A percentile compares a stretch with the other conserved stretches of the same genome.
These are phyloP conservation scores for Papilionanthe hybrid DNA, from an alignment of 116 monocot genomes.

Conservation along the genomic window DNA sequence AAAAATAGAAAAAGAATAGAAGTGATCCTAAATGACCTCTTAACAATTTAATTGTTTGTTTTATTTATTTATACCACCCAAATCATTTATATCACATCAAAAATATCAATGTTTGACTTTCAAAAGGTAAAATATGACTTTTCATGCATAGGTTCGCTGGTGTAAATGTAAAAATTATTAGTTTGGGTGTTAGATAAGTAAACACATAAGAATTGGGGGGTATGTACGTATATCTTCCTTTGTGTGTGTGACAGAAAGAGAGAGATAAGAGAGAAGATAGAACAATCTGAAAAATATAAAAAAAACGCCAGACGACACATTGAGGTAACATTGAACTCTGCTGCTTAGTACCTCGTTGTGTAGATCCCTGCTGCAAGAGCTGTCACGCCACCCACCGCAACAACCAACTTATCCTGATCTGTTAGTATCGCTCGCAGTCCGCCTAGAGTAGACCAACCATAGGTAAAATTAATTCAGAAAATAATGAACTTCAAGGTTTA, in stretches of 20 bases:
- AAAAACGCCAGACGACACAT: neutral
- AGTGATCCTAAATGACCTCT: too few species aligned
- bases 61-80: too few species aligned
- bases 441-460: conserved; percentile 28
- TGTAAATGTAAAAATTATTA: too few species aligned
- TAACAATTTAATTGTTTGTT: too few species aligned
- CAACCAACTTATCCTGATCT: conserved; percentile 82
- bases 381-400: conserved; percentile 74
- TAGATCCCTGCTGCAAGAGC: conserved; percentile 85
- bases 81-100: too few species aligned
- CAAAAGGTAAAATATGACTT: too few species aligned
- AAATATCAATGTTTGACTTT: too few species aligned
- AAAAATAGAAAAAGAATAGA: too few species aligned
- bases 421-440: conserved; percentile 71
- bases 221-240: neutral
- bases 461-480: neutral
- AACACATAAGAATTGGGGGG: too few species aligned
- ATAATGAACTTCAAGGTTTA: neutral
- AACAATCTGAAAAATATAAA: neutral
- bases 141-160: too few species aligned
- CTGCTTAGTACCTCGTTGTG: conserved; percentile 52
- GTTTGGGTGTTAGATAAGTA: too few species aligned
- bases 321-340: neutral
- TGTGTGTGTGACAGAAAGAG: neutral
- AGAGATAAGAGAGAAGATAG: neutral